phyloP scores from a whole-genome alignment of 2,329 filamentous ascomycete genomes.

The Didymella pinodella region DNA sequence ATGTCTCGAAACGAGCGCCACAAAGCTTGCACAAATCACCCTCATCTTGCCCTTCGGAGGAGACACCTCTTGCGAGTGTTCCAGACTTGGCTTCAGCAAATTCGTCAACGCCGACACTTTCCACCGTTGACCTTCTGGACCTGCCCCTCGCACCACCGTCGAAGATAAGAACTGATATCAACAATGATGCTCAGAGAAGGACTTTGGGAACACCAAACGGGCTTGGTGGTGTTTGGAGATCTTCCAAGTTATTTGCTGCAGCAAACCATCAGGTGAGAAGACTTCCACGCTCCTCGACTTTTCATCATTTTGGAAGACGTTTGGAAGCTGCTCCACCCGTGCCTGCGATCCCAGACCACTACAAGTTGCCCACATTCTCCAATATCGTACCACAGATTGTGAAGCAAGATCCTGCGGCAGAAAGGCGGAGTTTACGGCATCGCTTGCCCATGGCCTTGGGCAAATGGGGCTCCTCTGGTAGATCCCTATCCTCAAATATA shows the following conservation, averaged over 20 bases:
- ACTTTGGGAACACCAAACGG: slow-evolving; percentile 33
- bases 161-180: slow-evolving; percentile 19
- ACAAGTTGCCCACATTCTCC: slow-evolving; percentile 29
- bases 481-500: slow-evolving; percentile 7
- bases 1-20: slow-evolving; percentile 20
- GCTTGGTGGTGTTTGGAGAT: slow-evolving; percentile 30
- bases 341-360: slow-evolving; percentile 35
- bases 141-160: slow-evolving; percentile 18
- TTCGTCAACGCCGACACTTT: slow-evolving; percentile 23
- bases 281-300: slow-evolving; percentile 41
- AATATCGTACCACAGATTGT: slow-evolving; percentile 4
- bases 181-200: slow-evolving; percentile 31
- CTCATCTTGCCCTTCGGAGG: slow-evolving; percentile 2
- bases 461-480: not conserved
- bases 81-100: slow-evolving; percentile 28
- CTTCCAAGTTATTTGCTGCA: slow-evolving; percentile 29
- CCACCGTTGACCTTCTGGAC: slow-evolving; percentile 4
- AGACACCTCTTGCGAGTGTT: slow-evolving; percentile 21
- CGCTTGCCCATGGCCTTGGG: not conserved
- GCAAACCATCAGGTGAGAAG: slow-evolving; percentile 46
- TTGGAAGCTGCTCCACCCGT: slow-evolving; percentile 33
- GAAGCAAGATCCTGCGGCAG: not conserved
- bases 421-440: not conserved
- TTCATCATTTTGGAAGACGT: slow-evolving; percentile 33
- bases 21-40: slow-evolving; percentile 1